Conservation (phyloP, 23 red algal species). For the Gracilaria caudata region DNA sequence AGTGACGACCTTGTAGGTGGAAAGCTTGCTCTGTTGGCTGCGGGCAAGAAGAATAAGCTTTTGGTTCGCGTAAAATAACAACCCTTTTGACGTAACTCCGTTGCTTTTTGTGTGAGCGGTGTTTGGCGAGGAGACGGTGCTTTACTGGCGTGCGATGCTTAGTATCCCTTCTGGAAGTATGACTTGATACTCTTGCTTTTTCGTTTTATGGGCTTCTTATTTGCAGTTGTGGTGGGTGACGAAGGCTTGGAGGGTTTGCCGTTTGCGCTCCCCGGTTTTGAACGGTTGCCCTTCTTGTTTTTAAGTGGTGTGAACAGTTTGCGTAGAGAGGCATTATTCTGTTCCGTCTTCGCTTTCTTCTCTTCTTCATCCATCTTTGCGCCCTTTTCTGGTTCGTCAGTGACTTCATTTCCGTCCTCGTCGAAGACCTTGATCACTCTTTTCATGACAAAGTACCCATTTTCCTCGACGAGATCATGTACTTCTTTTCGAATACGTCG, state of each 20-base stretch:
- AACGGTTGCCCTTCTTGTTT: background rate
- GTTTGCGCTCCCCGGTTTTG: background rate
- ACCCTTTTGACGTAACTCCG: background rate
- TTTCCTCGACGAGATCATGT: conserved; percentile 10
- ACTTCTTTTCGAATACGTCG: conserved; percentile 48
- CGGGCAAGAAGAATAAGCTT: conserved; percentile 97
- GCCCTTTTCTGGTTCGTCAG: background rate
- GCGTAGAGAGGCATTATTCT: conserved; percentile 17
- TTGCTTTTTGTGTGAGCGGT: background rate
- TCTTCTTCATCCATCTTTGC: conserved; percentile 4
- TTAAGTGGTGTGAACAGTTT: conserved; percentile 6
- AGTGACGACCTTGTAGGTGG: conserved; percentile 79
- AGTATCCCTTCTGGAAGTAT: conserved; percentile 26
- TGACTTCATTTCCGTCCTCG: conserved; percentile 41
- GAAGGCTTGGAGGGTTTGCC: conserved; percentile 9
- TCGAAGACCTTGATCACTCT: conserved; percentile 53
- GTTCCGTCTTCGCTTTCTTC: conserved; percentile 16
- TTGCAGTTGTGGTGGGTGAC: background rate
- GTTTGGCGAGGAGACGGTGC: background rate
- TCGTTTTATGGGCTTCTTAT: background rate
- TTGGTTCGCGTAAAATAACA: conserved; percentile 53
- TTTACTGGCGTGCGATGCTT: background rate
- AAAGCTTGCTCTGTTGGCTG: conserved; percentile 80
- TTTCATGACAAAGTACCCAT: conserved; percentile 29
- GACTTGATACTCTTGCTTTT: conserved; percentile 32